A percentile compares a stretch with the other conserved stretches of the same genome.
These are phyloP conservation scores for Myxozyma lipomycoides DNA, from an alignment of 805 yeast genomes.

Conservation along the genomic window DNA sequence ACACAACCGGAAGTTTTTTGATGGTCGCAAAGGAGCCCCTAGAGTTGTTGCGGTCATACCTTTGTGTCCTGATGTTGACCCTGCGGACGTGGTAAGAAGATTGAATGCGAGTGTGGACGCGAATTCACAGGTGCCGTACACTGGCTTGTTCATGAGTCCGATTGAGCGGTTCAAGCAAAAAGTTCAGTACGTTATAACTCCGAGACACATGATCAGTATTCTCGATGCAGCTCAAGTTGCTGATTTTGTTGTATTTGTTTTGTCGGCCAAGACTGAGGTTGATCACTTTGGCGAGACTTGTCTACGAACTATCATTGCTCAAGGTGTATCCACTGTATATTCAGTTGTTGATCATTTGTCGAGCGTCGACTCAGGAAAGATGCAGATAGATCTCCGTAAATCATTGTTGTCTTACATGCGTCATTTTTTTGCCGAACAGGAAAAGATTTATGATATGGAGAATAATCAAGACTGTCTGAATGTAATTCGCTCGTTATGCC, in stretches of 20 bases:
- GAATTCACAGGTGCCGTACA: slow-evolving; percentile 16
- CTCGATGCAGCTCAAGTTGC: slow-evolving; percentile 85
- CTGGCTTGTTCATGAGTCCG: slow-evolving; percentile 15
- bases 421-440: slow-evolving; percentile 78
- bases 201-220: slow-evolving; percentile 66
- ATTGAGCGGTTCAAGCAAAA: slow-evolving; percentile 69
- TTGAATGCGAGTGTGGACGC: slow-evolving; percentile 31
- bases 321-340: slow-evolving; percentile 80
- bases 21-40: slow-evolving; percentile 75
- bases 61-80: slow-evolving; percentile 64
- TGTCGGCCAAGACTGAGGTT: slow-evolving; percentile 82
- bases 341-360: slow-evolving; percentile 77
- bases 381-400: slow-evolving; percentile 64
- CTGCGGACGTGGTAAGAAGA: slow-evolving; percentile 31
- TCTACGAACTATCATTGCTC: slow-evolving; percentile 80
- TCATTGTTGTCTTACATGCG: slow-evolving; percentile 62
- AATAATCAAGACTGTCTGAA: slow-evolving; percentile 63
- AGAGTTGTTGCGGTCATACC: slow-evolving; percentile 76
- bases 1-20: slow-evolving; percentile 65
- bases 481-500: slow-evolving; percentile 72
- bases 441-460: slow-evolving; percentile 70
- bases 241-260: slow-evolving; percentile 84
- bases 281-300: slow-evolving; percentile 84
- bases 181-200: slow-evolving; percentile 65
- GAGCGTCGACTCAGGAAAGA: slow-evolving; percentile 62